Conservation (phyloP, 257 asterid species). For the Solanum clarkiae region DNA sequence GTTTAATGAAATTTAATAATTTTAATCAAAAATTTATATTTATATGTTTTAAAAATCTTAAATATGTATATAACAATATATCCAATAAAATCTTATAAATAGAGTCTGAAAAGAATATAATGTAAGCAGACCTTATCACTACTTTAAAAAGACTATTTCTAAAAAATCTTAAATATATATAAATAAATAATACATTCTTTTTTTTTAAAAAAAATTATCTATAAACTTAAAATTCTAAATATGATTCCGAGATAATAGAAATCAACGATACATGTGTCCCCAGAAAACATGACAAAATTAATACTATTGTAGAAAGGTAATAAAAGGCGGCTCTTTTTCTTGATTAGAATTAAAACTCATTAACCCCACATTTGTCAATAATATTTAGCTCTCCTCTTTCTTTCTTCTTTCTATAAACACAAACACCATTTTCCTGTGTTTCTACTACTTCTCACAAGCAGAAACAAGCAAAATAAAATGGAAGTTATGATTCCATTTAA, state of each 20-base stretch:
- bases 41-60: too few species aligned
- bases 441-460: neutral
- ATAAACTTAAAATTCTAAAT: neutral
- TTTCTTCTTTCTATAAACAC: neutral
- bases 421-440: neutral
- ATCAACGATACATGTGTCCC: neutral
- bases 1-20: neutral
- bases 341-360: neutral
- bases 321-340: slow-evolving; percentile 34
- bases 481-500: slow-evolving; percentile 30
- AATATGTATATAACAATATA: too few species aligned
- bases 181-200: too few species aligned
- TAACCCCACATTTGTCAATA: neutral
- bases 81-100: fast-evolving
- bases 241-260: neutral
- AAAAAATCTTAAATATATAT: too few species aligned
- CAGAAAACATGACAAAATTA: neutral
- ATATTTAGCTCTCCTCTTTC: slow-evolving; percentile 3
- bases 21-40: too few species aligned
- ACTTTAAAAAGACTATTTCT: fast-evolving
- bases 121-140: fast-evolving
- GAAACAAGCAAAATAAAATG: slow-evolving; percentile 9
- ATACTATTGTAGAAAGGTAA: slow-evolving; percentile 13
- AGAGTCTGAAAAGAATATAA: too few species aligned
- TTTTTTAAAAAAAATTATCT: too few species aligned